Base-by-base conservation (phyloP, 768 basidiomycete species). In the Cyclocybe cylindracea region DNA sequence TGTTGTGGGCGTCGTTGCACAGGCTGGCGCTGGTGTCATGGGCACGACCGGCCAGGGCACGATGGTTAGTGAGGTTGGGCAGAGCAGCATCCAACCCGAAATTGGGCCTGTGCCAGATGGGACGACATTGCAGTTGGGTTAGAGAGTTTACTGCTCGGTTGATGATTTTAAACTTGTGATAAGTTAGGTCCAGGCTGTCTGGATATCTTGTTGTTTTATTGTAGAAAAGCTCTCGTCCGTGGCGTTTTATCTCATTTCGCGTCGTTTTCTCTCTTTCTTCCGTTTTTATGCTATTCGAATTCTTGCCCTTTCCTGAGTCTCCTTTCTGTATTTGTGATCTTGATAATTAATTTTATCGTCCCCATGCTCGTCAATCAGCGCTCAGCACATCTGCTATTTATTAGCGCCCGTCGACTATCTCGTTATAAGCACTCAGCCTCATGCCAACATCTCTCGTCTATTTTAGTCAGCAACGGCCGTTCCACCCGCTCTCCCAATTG, bases 41-140 rank as follows among this genome's bases (percentile, higher is more conserved):
- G 82, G 82, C 7, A 80, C 80, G 14, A 84, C 77, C 0, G 79
- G 83, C 2, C 87, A 87, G 66, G 87, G 86, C 5, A 73, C 82
- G 32, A 62, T 78, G 9, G 73, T 79, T 8, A 78, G 60, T 44
- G 84, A 85, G 62, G 84, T 87, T 9, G 72, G 70, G 10, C 65
- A 66, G 8, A 71, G 69, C 24, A 62, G 71, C 29, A 61, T 80
- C 56, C 83, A 84, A 14, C 79, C 78, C 7, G 79, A 78, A 11
- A 67, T 63, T 34, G 87, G 80, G 1, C 87, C 86, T 1, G 63
- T 85, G 34, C 61, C 63, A 18, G 84, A 86, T 45, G 84, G 79
- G 2, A 76, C 70, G 50, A 78, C 79, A 59, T 72, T 84, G 33
- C 77, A 80, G 62, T 66, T 86, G 32, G 70, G 68, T 56, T 76